Base-by-base conservation (phyloP, 2,329 filamentous ascomycete species). In the Botrytis elliptica region DNA sequence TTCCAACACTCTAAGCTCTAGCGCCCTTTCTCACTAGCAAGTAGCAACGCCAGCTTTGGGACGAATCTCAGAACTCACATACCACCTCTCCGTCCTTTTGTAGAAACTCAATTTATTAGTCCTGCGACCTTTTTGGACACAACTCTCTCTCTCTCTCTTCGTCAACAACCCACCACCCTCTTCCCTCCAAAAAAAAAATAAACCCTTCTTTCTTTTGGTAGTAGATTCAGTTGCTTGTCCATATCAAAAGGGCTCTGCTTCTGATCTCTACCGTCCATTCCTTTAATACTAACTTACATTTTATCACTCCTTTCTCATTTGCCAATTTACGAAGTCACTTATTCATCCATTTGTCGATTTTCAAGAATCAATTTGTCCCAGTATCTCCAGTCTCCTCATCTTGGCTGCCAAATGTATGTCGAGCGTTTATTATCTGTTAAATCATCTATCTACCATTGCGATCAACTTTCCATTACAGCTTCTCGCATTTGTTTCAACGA, bases 251-350 rank as follows among this genome's bases (percentile, higher is more conserved):
- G 63, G 33, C 52, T 62, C 29, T 73, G 66, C 66, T 70, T 73
- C 66, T 73, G 66, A 73, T 73, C 71, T 73, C 66, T 73, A 70
- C 71, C 71, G 71, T 73, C 71, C 71, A 73, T 73, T 73, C 71
- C 65, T 73, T 73, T 70, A 70, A 73, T 42, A 42, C 65, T 57
- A 62, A 69, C 44, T n/a, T 57, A 44, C 49, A 38, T 68, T 68
- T 55, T 55, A 71, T 64, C 70, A 57, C 36, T 71, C 63, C 49
- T 60, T 72, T 68, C 52, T 57, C 44, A 64, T 36, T 40, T 70
- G n/a, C 67, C 10, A 70, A 44, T 70, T 62, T 64, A 64, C 29
- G 22, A 64, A 57, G 29, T 63, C 46, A 42, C 4, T 72, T 68
- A 68, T 72, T 60, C 70, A 49, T 72, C 70, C 46, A 68, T 68